Conservation (phyloP, 2,329 filamentous ascomycete species). For the Pseudogymnoascus sp. region DNA sequence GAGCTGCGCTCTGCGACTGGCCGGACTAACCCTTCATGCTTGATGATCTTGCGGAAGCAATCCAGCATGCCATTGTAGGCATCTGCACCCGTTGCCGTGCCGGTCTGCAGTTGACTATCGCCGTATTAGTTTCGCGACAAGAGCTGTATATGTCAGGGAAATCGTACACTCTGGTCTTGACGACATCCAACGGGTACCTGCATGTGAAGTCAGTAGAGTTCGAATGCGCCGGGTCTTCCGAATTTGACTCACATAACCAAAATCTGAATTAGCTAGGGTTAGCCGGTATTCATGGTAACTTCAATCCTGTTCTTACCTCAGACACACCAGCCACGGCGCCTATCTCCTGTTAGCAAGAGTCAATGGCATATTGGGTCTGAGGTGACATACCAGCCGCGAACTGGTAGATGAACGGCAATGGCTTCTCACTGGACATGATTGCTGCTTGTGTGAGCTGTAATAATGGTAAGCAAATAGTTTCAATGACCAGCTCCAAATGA, state of each 20-base stretch:
- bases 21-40: constrained; percentile 73
- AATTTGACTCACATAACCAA: constrained; percentile 64
- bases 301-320: constrained; percentile 57
- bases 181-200: constrained; percentile 97
- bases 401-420: constrained; percentile 88
- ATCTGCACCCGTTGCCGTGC: constrained; percentile 65
- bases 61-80: constrained; percentile 95
- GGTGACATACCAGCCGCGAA: constrained; percentile 71
- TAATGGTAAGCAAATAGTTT: background rate
- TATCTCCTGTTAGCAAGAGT: constrained; percentile 32
- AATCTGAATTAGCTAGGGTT: constrained; percentile 50
- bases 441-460: constrained; percentile 15
- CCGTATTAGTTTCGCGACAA: constrained; percentile 10
- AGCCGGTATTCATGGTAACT: constrained; percentile 18
- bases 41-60: constrained; percentile 95
- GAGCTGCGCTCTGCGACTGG: background rate
- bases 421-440: constrained; percentile 59
- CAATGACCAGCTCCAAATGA: background rate
- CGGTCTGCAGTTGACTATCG: constrained; percentile 76
- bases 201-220: constrained; percentile 22
- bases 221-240: constrained; percentile 11
- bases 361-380: constrained; percentile 21
- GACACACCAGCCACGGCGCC: constrained; percentile 95
- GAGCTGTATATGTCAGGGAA: constrained; percentile 6
- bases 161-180: constrained; percentile 92